A percentile compares a stretch with the other conserved stretches of the same genome.
These are phyloP conservation scores for Thraustotheca clavata DNA, from an alignment of 352 stramenopile genomes.

Conservation along the genomic window DNA sequence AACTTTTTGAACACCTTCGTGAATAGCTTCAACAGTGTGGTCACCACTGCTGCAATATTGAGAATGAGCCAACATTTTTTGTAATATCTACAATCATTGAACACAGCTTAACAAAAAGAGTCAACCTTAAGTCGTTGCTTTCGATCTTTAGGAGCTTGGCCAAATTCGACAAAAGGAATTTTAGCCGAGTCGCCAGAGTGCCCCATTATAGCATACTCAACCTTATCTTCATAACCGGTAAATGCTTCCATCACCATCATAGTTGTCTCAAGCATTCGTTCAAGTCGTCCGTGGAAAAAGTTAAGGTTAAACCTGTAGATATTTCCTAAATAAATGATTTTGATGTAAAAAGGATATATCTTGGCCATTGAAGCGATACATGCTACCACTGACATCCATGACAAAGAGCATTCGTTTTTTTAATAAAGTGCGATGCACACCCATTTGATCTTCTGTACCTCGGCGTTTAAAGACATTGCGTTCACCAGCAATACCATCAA, in stretches of 20 bases:
- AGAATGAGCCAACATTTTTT: slow-evolving; percentile 91
- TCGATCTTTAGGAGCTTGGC: slow-evolving; percentile 64
- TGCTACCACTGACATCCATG: slow-evolving; percentile 88
- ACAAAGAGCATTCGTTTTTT: slow-evolving; percentile 88
- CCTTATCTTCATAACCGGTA: slow-evolving; percentile 79
- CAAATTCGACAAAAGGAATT: slow-evolving; percentile 89
- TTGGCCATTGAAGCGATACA: slow-evolving; percentile 93
- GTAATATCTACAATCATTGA: slow-evolving; percentile 43
- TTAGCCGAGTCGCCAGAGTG: slow-evolving; percentile 85
- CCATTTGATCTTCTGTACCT: slow-evolving; percentile 54
- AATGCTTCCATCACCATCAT: slow-evolving; percentile 96
- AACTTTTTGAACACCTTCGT: slow-evolving; percentile 63
- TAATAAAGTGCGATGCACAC: slow-evolving; percentile 22
- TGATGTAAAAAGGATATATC: slow-evolving; percentile 30
- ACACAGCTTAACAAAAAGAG: neutral
- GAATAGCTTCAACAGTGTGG: slow-evolving; percentile 90
- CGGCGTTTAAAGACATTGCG: slow-evolving; percentile 90
- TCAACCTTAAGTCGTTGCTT: slow-evolving; percentile 73
- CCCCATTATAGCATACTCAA: slow-evolving; percentile 89
- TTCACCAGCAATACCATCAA: slow-evolving; percentile 90
- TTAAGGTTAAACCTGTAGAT: neutral
- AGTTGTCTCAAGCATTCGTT: slow-evolving; percentile 89
- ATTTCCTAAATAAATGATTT: neutral
- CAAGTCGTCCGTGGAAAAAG: slow-evolving; percentile 61
- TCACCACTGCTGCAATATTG: slow-evolving; percentile 93